Evolutionary conservation across 768 basidiomycete species (phyloP).

Genomic region (Suillus fuscotomentosus): DNA sequence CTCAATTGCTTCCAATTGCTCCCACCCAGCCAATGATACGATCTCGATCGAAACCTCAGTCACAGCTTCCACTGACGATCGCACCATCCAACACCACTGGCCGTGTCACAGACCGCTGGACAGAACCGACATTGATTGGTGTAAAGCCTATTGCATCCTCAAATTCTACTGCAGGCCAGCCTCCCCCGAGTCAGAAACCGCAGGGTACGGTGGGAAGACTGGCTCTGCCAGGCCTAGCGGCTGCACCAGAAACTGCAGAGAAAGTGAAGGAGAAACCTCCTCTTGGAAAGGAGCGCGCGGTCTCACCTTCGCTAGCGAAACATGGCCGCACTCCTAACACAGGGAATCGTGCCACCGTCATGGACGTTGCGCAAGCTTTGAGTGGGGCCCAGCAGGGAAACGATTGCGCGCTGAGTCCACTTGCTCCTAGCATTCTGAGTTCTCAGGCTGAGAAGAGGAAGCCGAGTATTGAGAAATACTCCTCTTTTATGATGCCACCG

Average conservation of each 20-base stretch:
- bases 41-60: constrained; percentile 2
- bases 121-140: constrained; percentile 31
- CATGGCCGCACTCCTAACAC: constrained; percentile 64
- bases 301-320: constrained; percentile 36
- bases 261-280: constrained; percentile 19
- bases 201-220: constrained; percentile 35
- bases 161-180: not conserved
- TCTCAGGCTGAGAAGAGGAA: constrained; percentile 53
- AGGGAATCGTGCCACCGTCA: constrained; percentile 67
- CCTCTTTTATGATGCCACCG: constrained; percentile 59
- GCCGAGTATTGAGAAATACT: constrained; percentile 68
- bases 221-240: constrained; percentile 41
- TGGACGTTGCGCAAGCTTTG: constrained; percentile 75
- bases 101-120: constrained; percentile 31
- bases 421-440: constrained; percentile 15
- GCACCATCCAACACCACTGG: constrained; percentile 12
- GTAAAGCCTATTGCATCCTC: constrained; percentile 21
- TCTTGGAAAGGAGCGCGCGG: constrained; percentile 11
- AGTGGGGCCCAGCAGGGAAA: constrained; percentile 30
- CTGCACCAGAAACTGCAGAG: not conserved
- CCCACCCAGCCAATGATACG: not conserved
- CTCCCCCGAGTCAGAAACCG: constrained; percentile 11
- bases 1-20: constrained; percentile 3
- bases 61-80: constrained; percentile 6
- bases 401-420: constrained; percentile 11